phyloP scores from a whole-genome alignment of 108 stramenopile species.

The Cyclostephanos tholiformis region DNA sequence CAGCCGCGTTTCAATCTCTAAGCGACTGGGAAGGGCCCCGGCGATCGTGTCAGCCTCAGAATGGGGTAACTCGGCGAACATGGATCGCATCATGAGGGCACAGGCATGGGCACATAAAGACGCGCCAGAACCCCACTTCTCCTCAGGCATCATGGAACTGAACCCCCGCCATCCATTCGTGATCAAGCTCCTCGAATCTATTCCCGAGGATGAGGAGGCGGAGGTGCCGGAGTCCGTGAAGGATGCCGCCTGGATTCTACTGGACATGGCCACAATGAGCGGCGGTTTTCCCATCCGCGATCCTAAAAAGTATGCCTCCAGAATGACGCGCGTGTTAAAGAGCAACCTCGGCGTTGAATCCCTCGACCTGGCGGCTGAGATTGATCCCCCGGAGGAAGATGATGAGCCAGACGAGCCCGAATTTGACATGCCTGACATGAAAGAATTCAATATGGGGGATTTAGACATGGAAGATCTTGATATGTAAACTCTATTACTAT shows the following conservation, averaged over 20 bases:
- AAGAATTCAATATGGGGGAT: conserved; percentile 37
- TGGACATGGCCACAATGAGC: conserved; percentile 94
- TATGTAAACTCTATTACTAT: conserved; percentile 1
- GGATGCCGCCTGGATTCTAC: conserved; percentile 95
- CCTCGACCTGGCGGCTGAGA: conserved; percentile 85
- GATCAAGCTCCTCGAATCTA: conserved; percentile 84
- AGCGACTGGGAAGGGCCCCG: conserved; percentile 90
- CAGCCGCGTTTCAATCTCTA: conserved; percentile 86
- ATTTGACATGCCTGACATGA: conserved; percentile 44
- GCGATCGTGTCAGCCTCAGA: conserved; percentile 92
- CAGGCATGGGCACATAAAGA: conserved; percentile 91
- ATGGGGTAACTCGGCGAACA: conserved; percentile 97
- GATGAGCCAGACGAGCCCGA: conserved; percentile 87
- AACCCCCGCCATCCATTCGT: conserved; percentile 99
- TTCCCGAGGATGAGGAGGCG: conserved; percentile 68
- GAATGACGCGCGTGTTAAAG: conserved; percentile 89
- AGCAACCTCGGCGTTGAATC: conserved; percentile 76
- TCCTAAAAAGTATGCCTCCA: conserved; percentile 79
- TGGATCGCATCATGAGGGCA: conserved; percentile 98
- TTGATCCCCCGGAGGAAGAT: conserved; percentile 91
- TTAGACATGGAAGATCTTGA: conserved; percentile 65
- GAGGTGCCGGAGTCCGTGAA: conserved; percentile 74
- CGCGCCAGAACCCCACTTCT: conserved; percentile 52
- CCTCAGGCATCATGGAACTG: conserved; percentile 93
- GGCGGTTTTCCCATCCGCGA: conserved; percentile 94